phyloP scores from a whole-genome alignment of 345 rosid genomes.

The Odontarrhena argentea region DNA sequence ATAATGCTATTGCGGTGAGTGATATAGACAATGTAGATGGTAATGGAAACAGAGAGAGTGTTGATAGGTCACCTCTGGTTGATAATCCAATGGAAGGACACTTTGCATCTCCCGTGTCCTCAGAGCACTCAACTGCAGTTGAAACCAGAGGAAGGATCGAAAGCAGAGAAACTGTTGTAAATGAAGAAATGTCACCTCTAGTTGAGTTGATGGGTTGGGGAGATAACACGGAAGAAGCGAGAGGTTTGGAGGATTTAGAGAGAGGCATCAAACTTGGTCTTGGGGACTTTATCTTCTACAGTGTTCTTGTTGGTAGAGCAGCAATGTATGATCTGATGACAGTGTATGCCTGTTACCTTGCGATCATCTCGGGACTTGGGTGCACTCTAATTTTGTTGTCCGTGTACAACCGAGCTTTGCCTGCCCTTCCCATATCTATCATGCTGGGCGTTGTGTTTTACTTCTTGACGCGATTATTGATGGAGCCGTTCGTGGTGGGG shows the following conservation, averaged over 20 bases:
- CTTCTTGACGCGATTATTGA: constrained; percentile 85
- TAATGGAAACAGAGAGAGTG: constrained; percentile 45
- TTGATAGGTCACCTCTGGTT: constrained; percentile 58
- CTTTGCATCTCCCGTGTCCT: constrained; percentile 49
- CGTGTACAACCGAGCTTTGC: constrained; percentile 76
- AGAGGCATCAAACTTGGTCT: constrained; percentile 92
- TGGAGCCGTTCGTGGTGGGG: constrained; percentile 95
- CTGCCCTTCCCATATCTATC: constrained; percentile 96
- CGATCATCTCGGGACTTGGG: constrained; percentile 93
- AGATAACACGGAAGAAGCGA: constrained; percentile 40
- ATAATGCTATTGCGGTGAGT: constrained; percentile 35
- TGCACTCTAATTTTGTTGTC: constrained; percentile 95
- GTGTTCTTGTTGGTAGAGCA: constrained; percentile 98
- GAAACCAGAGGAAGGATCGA: constrained; percentile 48
- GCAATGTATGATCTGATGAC: constrained; percentile 99
- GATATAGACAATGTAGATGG: constrained; percentile 42
- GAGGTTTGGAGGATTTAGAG: constrained; percentile 39
- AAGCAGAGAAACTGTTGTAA: constrained; percentile 34
- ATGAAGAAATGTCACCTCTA: constrained; percentile 87
- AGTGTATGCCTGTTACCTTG: constrained; percentile 94
- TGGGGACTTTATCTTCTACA: constrained; percentile 95
- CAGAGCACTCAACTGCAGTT: constrained; percentile 54
- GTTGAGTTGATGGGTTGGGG: constrained; percentile 59
- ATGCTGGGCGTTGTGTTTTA: constrained; percentile 80
- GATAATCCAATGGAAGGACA: constrained; percentile 46